Conservation (phyloP, 2,329 filamentous ascomycete species). For the Phaeosphaeria sp. region DNA sequence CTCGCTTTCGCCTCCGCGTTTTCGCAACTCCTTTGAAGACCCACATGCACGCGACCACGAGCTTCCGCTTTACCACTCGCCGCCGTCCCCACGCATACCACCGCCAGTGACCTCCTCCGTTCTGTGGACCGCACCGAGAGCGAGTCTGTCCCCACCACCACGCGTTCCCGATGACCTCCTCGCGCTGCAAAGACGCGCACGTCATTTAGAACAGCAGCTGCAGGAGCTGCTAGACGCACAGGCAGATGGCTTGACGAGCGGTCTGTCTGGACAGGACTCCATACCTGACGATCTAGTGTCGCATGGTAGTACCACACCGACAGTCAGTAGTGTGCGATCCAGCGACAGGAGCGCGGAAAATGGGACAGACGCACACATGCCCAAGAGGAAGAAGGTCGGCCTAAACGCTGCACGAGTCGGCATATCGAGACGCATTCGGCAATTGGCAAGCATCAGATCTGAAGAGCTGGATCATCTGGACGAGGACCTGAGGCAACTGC, state of each 20-base stretch:
- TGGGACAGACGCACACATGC: slow-evolving; percentile 17
- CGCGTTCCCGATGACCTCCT: slow-evolving; percentile 52
- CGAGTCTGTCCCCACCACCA: slow-evolving; percentile 30
- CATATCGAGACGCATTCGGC: slow-evolving; percentile 67
- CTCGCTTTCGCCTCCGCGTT: slow-evolving; percentile 42
- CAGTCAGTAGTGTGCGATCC: slow-evolving; percentile 48
- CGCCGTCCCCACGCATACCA: slow-evolving; percentile 41
- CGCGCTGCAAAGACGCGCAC: slow-evolving; percentile 59
- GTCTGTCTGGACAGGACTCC: slow-evolving; percentile 47
- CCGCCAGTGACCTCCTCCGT: slow-evolving; percentile 42
- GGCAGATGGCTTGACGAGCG: slow-evolving; percentile 62
- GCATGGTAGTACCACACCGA: slow-evolving; percentile 58
- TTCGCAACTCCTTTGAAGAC: slow-evolving; percentile 45
- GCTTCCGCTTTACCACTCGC: slow-evolving; percentile 41
- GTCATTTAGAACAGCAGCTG: slow-evolving; percentile 62
- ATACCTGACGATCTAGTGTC: slow-evolving; percentile 53
- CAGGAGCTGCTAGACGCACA: slow-evolving; percentile 67
- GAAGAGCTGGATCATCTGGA: slow-evolving; percentile 71
- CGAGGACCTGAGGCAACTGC: slow-evolving; percentile 62
- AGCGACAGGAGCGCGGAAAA: slow-evolving; percentile 32
- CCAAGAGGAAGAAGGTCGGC: slow-evolving; percentile 61
- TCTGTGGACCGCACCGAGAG: slow-evolving; percentile 37
- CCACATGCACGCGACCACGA: slow-evolving; percentile 43
- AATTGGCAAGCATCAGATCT: slow-evolving; percentile 69
- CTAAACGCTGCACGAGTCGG: slow-evolving; percentile 69